phyloP scores from a whole-genome alignment of 2,329 filamentous ascomycete species.

The Talaromyces atroroseus region DNA sequence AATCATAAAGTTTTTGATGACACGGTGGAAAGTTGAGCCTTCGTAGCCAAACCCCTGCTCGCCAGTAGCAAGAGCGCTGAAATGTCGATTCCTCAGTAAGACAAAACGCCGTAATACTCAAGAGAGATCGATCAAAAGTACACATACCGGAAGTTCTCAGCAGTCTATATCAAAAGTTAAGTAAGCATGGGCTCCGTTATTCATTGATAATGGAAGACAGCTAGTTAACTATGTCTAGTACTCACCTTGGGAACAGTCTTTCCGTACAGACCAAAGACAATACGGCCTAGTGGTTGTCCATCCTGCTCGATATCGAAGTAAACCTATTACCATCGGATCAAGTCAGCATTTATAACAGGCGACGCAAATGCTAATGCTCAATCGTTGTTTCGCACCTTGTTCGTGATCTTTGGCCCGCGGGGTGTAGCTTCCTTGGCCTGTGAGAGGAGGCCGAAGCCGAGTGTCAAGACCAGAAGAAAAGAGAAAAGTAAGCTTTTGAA shows the following conservation, averaged over 20 bases:
- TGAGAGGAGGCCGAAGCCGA: conserved; percentile 62
- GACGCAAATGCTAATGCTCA: neutral
- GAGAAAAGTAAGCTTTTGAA: conserved; percentile 45
- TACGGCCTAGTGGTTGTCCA: conserved; percentile 55
- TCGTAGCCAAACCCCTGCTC: conserved; percentile 65
- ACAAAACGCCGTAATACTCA: conserved; percentile 14
- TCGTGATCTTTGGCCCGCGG: conserved; percentile 82
- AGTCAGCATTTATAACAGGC: conserved; percentile 13
- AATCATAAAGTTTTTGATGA: conserved; percentile 67
- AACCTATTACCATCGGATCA: conserved; percentile 39
- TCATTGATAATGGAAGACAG: neutral
- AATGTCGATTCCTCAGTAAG: neutral
- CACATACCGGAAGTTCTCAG: conserved; percentile 57
- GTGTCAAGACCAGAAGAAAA: conserved; percentile 68
- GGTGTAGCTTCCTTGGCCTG: conserved; percentile 61
- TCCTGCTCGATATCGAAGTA: conserved; percentile 63
- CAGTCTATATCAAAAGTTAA: conserved; percentile 43
- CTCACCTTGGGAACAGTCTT: conserved; percentile 61
- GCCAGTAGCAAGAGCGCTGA: conserved; percentile 56
- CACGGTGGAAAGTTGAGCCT: conserved; percentile 62
- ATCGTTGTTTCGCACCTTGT: conserved; percentile 57
- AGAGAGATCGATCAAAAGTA: neutral
- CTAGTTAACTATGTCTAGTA: neutral
- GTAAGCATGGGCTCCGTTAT: conserved; percentile 16
- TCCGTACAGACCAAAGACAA: conserved; percentile 62